phyloP scores from a whole-genome alignment of 2,329 filamentous ascomycete genomes.

The Fusarium brachygibbosum region DNA sequence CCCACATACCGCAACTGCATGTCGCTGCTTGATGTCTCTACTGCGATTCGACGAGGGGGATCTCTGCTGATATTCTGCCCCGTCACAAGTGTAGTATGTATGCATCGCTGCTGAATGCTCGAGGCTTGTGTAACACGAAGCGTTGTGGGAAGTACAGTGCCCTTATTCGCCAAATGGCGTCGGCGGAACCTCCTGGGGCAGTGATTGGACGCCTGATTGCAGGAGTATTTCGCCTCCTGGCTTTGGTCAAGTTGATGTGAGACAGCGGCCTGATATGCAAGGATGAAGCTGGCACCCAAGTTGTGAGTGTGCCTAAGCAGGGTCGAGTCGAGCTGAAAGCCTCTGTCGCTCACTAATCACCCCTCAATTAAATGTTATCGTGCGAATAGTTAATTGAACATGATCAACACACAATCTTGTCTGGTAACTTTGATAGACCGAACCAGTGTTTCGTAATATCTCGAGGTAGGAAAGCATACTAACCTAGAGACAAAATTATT shows the following conservation, averaged over 20 bases:
- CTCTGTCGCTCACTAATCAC: not conserved
- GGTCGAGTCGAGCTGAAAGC: not conserved
- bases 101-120: not conserved
- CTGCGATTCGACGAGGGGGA: not conserved
- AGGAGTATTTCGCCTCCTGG: not conserved
- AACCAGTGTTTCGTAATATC: too few relatives aligned
- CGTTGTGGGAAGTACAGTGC: not conserved
- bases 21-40: not conserved
- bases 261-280: not conserved
- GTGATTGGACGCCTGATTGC: not conserved
- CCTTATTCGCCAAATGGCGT: not conserved
- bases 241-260: not conserved
- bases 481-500: too few relatives aligned
- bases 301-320: not conserved
- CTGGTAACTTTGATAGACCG: too few relatives aligned
- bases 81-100: not conserved
- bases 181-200: fast-evolving
- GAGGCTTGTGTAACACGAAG: conserved; percentile 6
- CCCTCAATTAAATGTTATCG: not conserved
- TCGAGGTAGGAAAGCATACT: too few relatives aligned
- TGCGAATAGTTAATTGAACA: not conserved
- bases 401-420: not conserved
- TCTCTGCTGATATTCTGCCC: not conserved
- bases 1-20: not conserved
- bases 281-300: not conserved